Evolutionary conservation across 1,284 basidiomycete species (phyloP).

Genomic region (Rhodotorula sp.): DNA sequence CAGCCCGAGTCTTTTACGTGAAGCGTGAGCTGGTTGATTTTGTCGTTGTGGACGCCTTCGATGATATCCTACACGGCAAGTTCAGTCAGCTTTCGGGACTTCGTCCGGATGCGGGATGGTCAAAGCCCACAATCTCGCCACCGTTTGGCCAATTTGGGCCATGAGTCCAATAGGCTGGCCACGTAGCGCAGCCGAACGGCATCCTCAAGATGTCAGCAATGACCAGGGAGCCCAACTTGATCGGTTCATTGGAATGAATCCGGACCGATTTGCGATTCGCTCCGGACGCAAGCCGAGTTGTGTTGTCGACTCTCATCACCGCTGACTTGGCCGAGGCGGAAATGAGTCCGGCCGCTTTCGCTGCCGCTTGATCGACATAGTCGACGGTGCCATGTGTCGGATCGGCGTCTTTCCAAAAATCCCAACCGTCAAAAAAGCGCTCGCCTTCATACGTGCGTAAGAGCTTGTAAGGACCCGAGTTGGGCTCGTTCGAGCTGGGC

Average conservation of each 20-base stretch:
- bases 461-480: constrained; percentile 25
- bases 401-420: constrained; percentile 12
- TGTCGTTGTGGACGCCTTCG: constrained; percentile 25
- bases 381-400: constrained; percentile 16
- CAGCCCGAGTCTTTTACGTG: constrained; percentile 18
- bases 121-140: constrained; percentile 22
- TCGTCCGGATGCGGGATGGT: background rate
- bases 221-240: constrained; percentile 12
- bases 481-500: background rate
- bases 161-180: constrained; percentile 18
- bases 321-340: constrained; percentile 4
- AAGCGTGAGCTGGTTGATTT: constrained; percentile 21
- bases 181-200: constrained; percentile 24
- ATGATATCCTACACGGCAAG: constrained; percentile 14
- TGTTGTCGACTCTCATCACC: constrained; percentile 30
- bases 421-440: constrained; percentile 27
- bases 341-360: constrained; percentile 16
- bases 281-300: constrained; percentile 12
- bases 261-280: constrained; percentile 14
- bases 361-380: constrained; percentile 10
- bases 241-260: constrained; percentile 12
- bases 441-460: constrained; percentile 3
- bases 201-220: constrained; percentile 20
- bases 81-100: background rate
- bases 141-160: constrained; percentile 17